phyloP scores from a whole-genome alignment of 139 green algal genomes.

The Eudorina sp. region DNA sequence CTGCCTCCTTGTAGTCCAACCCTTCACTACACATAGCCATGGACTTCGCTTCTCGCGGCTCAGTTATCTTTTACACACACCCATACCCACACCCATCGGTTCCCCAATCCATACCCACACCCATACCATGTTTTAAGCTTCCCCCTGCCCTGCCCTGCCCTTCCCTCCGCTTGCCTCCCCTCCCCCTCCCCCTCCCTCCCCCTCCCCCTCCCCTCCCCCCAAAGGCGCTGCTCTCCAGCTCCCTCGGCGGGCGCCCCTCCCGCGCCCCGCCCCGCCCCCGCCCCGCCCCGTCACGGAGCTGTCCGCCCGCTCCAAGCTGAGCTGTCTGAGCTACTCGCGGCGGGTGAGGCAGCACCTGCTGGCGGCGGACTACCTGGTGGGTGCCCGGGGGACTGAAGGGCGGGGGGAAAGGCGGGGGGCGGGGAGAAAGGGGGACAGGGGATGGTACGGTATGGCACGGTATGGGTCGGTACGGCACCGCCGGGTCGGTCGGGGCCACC shows the following conservation, averaged over 20 bases:
- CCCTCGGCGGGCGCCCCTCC: neutral
- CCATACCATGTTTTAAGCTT: too few relatives aligned
- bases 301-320: constrained; percentile 82
- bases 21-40: too few relatives aligned
- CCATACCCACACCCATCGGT: too few relatives aligned
- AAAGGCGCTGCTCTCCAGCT: neutral
- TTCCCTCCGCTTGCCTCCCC: neutral
- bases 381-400: constrained; percentile 31
- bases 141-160: neutral
- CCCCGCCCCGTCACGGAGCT: constrained; percentile 86
- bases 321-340: constrained; percentile 84
- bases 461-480: neutral
- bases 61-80: too few relatives aligned
- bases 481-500: too few relatives aligned
- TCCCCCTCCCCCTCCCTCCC: neutral
- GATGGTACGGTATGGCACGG: neutral
- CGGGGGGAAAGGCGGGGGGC: neutral
- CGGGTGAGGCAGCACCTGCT: constrained; percentile 49
- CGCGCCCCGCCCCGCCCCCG: constrained; percentile 75
- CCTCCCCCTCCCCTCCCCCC: neutral
- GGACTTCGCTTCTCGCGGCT: too few relatives aligned
- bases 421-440: neutral
- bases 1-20: too few relatives aligned
- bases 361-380: constrained; percentile 67
- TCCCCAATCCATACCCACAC: too few relatives aligned